These are phyloP conservation scores for Colletotrichum sp. DNA, from an alignment of 2,329 filamentous ascomycete species.

Conservation along the genomic window DNA sequence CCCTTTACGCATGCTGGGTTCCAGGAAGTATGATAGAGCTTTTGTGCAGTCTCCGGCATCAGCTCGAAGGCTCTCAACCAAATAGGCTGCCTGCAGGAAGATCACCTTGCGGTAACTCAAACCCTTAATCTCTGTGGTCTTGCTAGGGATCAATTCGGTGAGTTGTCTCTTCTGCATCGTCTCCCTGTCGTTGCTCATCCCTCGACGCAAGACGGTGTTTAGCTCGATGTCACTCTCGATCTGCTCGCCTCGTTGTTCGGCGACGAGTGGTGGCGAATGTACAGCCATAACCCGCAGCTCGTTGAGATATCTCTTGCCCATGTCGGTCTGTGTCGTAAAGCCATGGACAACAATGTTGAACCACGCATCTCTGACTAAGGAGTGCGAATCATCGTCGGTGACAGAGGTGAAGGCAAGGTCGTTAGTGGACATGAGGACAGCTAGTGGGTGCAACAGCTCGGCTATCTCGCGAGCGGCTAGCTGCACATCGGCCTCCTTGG, in stretches of 20 bases:
- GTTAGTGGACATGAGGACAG: conserved; percentile 76
- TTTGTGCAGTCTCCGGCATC: conserved; percentile 89
- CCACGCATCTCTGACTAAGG: conserved; percentile 89
- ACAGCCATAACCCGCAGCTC: conserved; percentile 86
- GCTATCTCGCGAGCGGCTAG: conserved; percentile 86
- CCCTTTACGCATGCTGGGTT: conserved; percentile 76
- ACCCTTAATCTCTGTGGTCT: conserved; percentile 77
- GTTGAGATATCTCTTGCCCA: conserved; percentile 73
- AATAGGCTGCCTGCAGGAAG: conserved; percentile 87
- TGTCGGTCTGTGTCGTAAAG: conserved; percentile 76
- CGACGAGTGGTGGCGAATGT: conserved; percentile 85
- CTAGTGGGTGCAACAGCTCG: conserved; percentile 86
- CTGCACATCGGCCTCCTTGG: conserved; percentile 79
- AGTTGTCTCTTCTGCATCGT: conserved; percentile 82
- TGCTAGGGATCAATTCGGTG: conserved; percentile 73
- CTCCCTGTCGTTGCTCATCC: conserved; percentile 80
- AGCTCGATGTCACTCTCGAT: conserved; percentile 96
- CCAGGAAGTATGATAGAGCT: conserved; percentile 90
- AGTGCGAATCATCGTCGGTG: conserved; percentile 71
- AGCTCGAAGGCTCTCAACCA: conserved; percentile 88
- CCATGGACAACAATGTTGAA: conserved; percentile 97
- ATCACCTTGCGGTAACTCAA: conserved; percentile 90
- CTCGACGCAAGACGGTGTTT: conserved; percentile 89
- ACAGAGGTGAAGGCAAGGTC: conserved; percentile 55
- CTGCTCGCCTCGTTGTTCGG: conserved; percentile 87